Conservation (phyloP, 805 yeast species). For the Allodekkera sacchari region DNA sequence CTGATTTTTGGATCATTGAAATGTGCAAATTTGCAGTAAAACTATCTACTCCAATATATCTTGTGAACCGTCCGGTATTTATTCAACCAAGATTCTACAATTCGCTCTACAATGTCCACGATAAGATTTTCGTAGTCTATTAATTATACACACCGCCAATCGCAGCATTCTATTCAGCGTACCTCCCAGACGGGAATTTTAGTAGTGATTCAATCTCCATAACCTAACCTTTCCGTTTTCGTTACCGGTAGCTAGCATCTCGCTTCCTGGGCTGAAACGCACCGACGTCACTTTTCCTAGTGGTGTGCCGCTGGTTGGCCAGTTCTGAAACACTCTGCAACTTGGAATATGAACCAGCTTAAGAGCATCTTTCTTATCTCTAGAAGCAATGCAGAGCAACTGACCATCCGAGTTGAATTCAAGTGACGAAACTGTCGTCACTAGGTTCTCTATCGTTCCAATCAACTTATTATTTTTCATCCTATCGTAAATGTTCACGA, state of each 20-base stretch:
- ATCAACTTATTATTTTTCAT: constrained; percentile 37
- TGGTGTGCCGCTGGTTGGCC: constrained; percentile 98
- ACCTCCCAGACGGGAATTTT: constrained; percentile 4
- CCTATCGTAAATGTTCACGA: constrained; percentile 80
- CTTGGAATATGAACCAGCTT: constrained; percentile 82
- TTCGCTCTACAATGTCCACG: too few species aligned
- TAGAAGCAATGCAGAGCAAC: constrained; percentile 73
- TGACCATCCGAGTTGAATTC: constrained; percentile 85
- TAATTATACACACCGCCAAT: too few species aligned
- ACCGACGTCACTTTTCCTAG: constrained; percentile 85
- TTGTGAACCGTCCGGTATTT: too few species aligned
- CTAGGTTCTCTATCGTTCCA: constrained; percentile 65
- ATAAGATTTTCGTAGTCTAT: too few species aligned
- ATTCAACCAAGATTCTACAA: too few species aligned
- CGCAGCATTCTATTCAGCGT: too few species aligned
- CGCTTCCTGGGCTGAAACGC: constrained; percentile 71
- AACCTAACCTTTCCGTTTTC: constrained; percentile 85
- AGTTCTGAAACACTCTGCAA: constrained; percentile 79
- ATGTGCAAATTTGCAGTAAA: too few species aligned
- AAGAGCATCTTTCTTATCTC: constrained; percentile 79
- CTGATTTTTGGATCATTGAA: too few species aligned
- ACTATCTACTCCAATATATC: too few species aligned
- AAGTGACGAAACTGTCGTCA: constrained; percentile 69
- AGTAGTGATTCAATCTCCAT: constrained; percentile 84
- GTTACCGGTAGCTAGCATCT: constrained; percentile 83